Conservation (phyloP, 768 basidiomycete species). For the Mycena floridula region DNA sequence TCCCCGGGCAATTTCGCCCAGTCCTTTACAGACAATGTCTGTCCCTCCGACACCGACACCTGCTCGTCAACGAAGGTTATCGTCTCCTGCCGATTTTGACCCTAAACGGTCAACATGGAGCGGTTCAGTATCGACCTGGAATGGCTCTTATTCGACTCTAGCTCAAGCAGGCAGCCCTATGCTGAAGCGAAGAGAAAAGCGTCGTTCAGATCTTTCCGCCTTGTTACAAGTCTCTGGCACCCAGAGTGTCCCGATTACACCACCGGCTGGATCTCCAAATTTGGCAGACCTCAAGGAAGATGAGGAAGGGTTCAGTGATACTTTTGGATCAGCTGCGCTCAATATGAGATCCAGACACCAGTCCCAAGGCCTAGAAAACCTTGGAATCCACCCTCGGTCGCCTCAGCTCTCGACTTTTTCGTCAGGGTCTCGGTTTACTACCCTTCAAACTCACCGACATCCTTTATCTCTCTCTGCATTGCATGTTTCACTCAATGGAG, state of each 20-base stretch:
- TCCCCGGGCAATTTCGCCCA: slow-evolving; percentile 31
- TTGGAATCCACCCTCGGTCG: slow-evolving; percentile 25
- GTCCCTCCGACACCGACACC: slow-evolving; percentile 22
- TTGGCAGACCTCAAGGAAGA: slow-evolving; percentile 4
- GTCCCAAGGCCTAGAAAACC: slow-evolving; percentile 40
- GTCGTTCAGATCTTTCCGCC: slow-evolving; percentile 47
- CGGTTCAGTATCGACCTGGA: slow-evolving; percentile 71
- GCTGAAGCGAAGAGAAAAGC: slow-evolving; percentile 41
- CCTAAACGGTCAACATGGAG: slow-evolving; percentile 12
- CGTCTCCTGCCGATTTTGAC: slow-evolving; percentile 17
- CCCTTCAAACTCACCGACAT: slow-evolving; percentile 53
- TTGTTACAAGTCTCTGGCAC: slow-evolving; percentile 30
- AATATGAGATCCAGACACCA: slow-evolving; percentile 50
- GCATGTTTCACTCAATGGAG: slow-evolving; percentile 54
- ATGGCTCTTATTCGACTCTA: slow-evolving; percentile 53
- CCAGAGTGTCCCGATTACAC: slow-evolving; percentile 38
- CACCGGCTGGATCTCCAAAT: neutral
- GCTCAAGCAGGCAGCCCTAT: slow-evolving; percentile 41
- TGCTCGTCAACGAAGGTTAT: slow-evolving; percentile 21
- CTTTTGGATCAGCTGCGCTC: slow-evolving; percentile 61
- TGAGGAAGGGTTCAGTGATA: slow-evolving; percentile 14
- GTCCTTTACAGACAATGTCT: slow-evolving; percentile 38
- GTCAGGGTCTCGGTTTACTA: slow-evolving; percentile 57
- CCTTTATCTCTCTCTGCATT: slow-evolving; percentile 64
- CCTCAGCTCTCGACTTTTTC: slow-evolving; percentile 22